Evolutionary conservation across 768 basidiomycete genomes (phyloP), one percentile per base, ranked within the genome.

Genomic region (Russula dissimulans): DNA sequence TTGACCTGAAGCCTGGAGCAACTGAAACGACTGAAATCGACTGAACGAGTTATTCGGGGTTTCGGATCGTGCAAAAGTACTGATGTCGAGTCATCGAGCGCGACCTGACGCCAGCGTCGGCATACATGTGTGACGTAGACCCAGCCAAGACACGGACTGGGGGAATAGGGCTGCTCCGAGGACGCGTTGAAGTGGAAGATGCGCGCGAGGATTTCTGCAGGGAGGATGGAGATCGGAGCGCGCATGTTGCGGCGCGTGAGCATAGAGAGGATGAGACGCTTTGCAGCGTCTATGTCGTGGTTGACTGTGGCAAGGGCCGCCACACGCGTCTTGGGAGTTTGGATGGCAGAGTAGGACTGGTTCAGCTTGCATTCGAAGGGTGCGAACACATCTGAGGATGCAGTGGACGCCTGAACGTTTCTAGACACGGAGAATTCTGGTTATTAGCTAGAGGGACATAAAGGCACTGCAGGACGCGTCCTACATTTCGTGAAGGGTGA

Each of bases 171-270:
- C 36, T 7, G 1, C 3, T 42, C 41, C 5, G 31, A 42, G 9
- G n/a, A 18, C 12, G 31, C 29, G 15, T 32, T 36, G 18, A 57
- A 22, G 17, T 34, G 54, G 43, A 64, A 64, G n/a, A 64, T 41
- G 14, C 34, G 46, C 1, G 56, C n/a, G n/a, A 64, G 63, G 11
- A 64, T 41, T 22, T 64, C 63, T 15, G 63, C 52, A 1, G 63
- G 60, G 0, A 64, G 54, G 9, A 43, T 7, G 45, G 36, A 26
- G 22, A 26, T 26, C 22, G 22, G 22, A 26, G 2, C 22, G 22
- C 1, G 22, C 22, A 26, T 26, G 12, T 61, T 64, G 26, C 60
- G 60, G 15, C 41, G 44, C 34, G 46, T 54, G 15, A 51, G 44
- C 12, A 57, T 11, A n/a, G 54, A 11, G 43, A 1, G 42, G 14